Conservation (phyloP, 2,329 filamentous ascomycete genomes). For the Aspergillus pseudoterreus region DNA sequence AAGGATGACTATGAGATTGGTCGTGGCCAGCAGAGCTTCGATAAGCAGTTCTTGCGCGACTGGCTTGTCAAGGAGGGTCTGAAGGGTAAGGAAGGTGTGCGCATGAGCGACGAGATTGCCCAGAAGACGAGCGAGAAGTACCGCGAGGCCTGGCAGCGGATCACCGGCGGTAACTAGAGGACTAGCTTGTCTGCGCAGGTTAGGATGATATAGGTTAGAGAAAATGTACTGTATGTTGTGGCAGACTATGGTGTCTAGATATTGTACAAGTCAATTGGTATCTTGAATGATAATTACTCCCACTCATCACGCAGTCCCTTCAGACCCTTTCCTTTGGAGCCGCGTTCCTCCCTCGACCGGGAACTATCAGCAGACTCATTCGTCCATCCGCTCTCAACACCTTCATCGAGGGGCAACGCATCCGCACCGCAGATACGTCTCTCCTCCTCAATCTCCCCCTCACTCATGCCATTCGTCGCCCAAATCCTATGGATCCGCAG, state of each 20-base stretch:
- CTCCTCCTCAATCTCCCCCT: constrained; percentile 39
- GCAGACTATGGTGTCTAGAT: background rate
- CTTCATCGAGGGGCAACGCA: constrained; percentile 36
- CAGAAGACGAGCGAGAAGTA: constrained; percentile 69
- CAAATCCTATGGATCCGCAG: constrained; percentile 81
- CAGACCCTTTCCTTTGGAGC: constrained; percentile 29
- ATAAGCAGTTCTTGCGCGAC: constrained; percentile 81
- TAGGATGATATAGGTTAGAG: background rate
- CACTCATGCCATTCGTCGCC: constrained; percentile 72
- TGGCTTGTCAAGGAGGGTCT: constrained; percentile 72
- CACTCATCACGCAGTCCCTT: constrained; percentile 34
- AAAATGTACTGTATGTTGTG: background rate
- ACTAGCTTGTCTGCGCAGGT: background rate
- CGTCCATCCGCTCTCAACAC: constrained; percentile 28
- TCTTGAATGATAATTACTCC: constrained; percentile 17
- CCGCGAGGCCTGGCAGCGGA: constrained; percentile 67
- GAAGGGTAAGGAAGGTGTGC: constrained; percentile 70
- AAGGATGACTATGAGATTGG: constrained; percentile 69
- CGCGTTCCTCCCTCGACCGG: constrained; percentile 10
- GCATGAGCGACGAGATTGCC: constrained; percentile 69
- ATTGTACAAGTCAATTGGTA: constrained; percentile 3
- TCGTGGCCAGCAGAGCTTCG: constrained; percentile 74
- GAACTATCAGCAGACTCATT: constrained; percentile 5
- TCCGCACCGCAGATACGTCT: constrained; percentile 37
- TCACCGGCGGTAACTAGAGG: constrained; percentile 55